Evolutionary conservation across 2,329 filamentous ascomycete species (phyloP).

Genomic region (Atkinsonella hypoxylon): DNA sequence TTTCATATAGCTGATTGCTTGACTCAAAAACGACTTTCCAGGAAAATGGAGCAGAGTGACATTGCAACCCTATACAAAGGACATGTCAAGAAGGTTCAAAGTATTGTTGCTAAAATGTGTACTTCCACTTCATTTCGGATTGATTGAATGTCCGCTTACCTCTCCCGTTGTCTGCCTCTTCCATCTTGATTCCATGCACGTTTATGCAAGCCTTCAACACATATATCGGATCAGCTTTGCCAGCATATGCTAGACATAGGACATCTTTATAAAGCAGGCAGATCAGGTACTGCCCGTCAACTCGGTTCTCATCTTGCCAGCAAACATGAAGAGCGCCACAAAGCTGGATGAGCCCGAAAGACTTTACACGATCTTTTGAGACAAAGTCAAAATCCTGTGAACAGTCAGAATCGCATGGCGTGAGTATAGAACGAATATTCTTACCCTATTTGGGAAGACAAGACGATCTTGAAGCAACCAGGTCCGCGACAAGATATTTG

Average conservation of each 20-base stretch:
- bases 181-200: conserved; percentile 51
- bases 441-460: conserved; percentile 59
- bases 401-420: not conserved
- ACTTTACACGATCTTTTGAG: conserved; percentile 56
- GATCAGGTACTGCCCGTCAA: conserved; percentile 72
- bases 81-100: not conserved
- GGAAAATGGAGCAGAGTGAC: conserved; percentile 72
- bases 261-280: conserved; percentile 74
- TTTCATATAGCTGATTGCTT: conserved; percentile 64
- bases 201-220: conserved; percentile 64
- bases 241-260: conserved; percentile 60
- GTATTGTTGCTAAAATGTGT: not conserved
- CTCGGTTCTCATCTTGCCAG: conserved; percentile 58
- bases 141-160: conserved; percentile 31
- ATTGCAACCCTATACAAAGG: conserved; percentile 57
- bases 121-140: not conserved
- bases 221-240: conserved; percentile 55
- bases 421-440: conserved; percentile 10
- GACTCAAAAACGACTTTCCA: conserved; percentile 87
- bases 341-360: conserved; percentile 67
- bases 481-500: conserved; percentile 63
- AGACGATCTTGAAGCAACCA: conserved; percentile 78
- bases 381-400: conserved; percentile 35
- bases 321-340: conserved; percentile 77
- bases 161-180: conserved; percentile 63